These are phyloP conservation scores for Lachnellula hyalina DNA, from an alignment of 2,329 filamentous ascomycete genomes.

Conservation along the genomic window DNA sequence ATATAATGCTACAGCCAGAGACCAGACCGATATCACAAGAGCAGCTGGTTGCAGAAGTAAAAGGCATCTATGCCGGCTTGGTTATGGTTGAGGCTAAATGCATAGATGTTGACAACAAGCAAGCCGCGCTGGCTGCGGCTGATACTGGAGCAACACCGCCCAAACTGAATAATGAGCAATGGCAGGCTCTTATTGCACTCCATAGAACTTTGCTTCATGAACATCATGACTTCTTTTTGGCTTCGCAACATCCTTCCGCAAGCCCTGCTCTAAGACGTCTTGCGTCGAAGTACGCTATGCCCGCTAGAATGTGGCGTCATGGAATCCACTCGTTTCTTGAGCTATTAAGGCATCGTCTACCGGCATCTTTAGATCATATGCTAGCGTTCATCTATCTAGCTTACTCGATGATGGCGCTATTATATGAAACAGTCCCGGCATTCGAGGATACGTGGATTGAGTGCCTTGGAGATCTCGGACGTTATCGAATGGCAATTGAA, in stretches of 20 bases:
- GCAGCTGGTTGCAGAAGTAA: conserved; percentile 28
- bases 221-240: conserved; percentile 81
- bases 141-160: conserved; percentile 33
- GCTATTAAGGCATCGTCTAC: conserved; percentile 66
- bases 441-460: conserved; percentile 86
- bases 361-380: conserved; percentile 80
- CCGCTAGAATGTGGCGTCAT: conserved; percentile 87
- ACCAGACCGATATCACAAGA: conserved; percentile 41
- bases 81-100: conserved; percentile 85
- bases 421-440: conserved; percentile 77
- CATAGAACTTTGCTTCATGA: conserved; percentile 79
- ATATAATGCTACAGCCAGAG: conserved; percentile 45
- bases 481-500: conserved; percentile 88
- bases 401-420: conserved; percentile 82
- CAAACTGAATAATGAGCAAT: conserved; percentile 62
- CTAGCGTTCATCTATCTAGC: conserved; percentile 82
- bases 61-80: conserved; percentile 68
- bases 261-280: conserved; percentile 61
- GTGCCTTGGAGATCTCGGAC: conserved; percentile 77
- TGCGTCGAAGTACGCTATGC: conserved; percentile 82
- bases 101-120: conserved; percentile 71
- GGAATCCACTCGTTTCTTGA: conserved; percentile 85
- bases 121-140: conserved; percentile 47
- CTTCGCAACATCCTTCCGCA: conserved; percentile 78
- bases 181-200: conserved; percentile 76